phyloP scores from a whole-genome alignment of 148 eudicot genomes.

The Tetragonia tetragonoides region DNA sequence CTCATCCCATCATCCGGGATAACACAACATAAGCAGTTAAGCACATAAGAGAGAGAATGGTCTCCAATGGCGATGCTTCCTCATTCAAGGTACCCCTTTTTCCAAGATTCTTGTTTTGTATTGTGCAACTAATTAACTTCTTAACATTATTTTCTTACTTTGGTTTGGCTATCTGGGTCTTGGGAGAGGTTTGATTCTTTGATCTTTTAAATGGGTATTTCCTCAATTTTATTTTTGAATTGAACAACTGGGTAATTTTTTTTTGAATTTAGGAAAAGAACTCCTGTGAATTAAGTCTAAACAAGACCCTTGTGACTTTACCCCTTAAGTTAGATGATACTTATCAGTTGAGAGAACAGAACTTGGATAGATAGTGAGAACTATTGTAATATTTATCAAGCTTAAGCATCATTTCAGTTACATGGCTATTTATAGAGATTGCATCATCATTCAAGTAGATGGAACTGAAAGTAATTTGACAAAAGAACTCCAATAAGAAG shows the following conservation, averaged over 20 bases:
- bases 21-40: too few species aligned
- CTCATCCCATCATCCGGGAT: constrained; percentile 10
- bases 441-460: too few species aligned
- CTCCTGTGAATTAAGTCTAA: too few species aligned
- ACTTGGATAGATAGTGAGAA: too few species aligned
- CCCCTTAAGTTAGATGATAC: too few species aligned
- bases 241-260: neutral
- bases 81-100: constrained; percentile 28
- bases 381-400: neutral
- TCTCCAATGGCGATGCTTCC: constrained; percentile 8
- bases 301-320: too few species aligned
- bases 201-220: neutral
- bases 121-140: neutral
- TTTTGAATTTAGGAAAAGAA: neutral
- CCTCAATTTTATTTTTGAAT: neutral
- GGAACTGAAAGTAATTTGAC: too few species aligned
- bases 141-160: neutral
- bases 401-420: neutral
- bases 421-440: neutral
- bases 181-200: neutral
- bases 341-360: too few species aligned
- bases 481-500: too few species aligned
- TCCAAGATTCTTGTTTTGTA: neutral
- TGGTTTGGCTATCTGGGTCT: constrained; percentile 1
- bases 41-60: constrained; percentile 10